Conservation (phyloP, 345 rosid species). For the Pistacia vera region DNA sequence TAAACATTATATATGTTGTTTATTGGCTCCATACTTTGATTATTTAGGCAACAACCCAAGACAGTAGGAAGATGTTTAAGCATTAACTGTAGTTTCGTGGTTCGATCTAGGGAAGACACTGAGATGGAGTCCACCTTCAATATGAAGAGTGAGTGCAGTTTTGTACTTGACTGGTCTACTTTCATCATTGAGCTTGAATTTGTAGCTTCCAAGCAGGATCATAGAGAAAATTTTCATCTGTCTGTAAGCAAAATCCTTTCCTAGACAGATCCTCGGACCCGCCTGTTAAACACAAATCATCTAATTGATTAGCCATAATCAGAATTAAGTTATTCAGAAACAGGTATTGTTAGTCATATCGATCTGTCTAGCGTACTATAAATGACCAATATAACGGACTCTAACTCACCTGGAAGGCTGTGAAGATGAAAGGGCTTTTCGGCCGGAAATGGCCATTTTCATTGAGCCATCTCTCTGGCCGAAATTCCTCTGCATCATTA, state of each 20-base stretch:
- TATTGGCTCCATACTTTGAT: too few species aligned
- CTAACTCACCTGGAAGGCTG: constrained; percentile 31
- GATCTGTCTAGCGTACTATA: background rate
- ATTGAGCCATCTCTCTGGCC: constrained; percentile 38
- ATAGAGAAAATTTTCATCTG: constrained; percentile 32
- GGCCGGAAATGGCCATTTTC: constrained; percentile 22
- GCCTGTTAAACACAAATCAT: constrained; percentile 15
- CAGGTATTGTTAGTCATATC: background rate
- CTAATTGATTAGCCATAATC: background rate
- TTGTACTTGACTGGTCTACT: too few species aligned
- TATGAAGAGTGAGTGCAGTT: too few species aligned
- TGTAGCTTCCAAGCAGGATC: constrained; percentile 19
- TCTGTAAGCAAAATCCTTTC: constrained; percentile 34
- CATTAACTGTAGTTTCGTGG: background rate
- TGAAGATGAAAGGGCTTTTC: constrained; percentile 31
- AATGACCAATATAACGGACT: too few species aligned
- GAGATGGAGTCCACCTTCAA: too few species aligned
- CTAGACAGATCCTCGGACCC: constrained; percentile 36
- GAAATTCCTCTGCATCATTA: constrained; percentile 27
- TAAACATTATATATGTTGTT: too few species aligned
- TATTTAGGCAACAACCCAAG: background rate
- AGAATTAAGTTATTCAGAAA: background rate
- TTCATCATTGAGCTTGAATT: constrained; percentile 24
- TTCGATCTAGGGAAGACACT: too few species aligned
- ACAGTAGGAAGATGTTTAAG: background rate